These are phyloP conservation scores for Elaeis guineensis DNA, from an alignment of 176 grass and related monocot genomes.

Conservation along the genomic window DNA sequence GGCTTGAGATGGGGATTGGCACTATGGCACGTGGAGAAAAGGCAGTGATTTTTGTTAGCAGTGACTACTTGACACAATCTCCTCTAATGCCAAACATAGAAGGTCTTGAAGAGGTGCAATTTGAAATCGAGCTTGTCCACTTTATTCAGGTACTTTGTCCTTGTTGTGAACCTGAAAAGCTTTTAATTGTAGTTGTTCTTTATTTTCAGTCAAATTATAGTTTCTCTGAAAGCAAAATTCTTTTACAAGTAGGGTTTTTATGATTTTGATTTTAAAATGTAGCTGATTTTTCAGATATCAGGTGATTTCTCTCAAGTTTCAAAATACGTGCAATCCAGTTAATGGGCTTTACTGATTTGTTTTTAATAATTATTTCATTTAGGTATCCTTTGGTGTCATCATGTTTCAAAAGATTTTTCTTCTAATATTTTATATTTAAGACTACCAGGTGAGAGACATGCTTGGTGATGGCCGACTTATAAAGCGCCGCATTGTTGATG, in stretches of 20 bases:
- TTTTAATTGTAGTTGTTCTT: too few species aligned
- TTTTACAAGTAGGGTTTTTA: too few species aligned
- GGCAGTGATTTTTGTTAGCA: conserved; percentile 70
- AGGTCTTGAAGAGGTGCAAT: conserved; percentile 72
- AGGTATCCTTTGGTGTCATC: neutral
- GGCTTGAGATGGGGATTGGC: conserved; percentile 91
- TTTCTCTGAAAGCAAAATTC: too few species aligned
- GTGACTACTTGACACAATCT: conserved; percentile 68
- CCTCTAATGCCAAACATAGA: conserved; percentile 60
- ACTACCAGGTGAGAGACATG: conserved; percentile 92
- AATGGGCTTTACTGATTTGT: too few species aligned
- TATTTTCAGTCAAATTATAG: too few species aligned
- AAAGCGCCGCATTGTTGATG: conserved; percentile 83
- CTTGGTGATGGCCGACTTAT: conserved; percentile 97
- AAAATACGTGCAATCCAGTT: too few species aligned
- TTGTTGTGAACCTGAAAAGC: too few species aligned
- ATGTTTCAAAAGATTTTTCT: neutral
- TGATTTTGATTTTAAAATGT: too few species aligned
- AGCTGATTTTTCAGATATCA: too few species aligned
- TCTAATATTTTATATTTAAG: neutral
- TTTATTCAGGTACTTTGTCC: conserved; percentile 67
- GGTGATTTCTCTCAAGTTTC: too few species aligned
- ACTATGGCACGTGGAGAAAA: conserved; percentile 78
- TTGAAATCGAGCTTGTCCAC: conserved; percentile 74
- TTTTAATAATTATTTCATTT: too few species aligned